Conservation (phyloP, 2,329 filamentous ascomycete genomes). For the Neonectria coccinea region DNA sequence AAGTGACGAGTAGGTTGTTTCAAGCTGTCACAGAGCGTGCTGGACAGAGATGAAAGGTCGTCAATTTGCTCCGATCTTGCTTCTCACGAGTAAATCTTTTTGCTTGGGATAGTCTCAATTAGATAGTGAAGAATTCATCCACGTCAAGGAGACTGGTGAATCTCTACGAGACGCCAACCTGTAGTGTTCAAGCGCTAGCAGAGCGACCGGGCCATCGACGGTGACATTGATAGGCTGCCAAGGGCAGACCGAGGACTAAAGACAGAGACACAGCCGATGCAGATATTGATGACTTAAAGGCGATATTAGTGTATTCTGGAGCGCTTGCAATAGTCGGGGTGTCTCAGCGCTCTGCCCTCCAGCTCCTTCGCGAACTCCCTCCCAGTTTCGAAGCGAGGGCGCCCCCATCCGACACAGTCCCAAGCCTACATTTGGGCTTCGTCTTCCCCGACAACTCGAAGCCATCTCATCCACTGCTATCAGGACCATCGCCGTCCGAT, state of each 20-base stretch:
- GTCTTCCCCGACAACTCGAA: not conserved
- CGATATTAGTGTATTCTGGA: not conserved
- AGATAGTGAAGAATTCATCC: not conserved
- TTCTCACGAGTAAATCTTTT: not conserved
- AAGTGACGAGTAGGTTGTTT: not conserved
- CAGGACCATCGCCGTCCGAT: not conserved
- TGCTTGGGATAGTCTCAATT: not conserved
- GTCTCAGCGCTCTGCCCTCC: not conserved
- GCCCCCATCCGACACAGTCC: not conserved
- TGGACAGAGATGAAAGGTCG: not conserved
- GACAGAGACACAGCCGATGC: too few relatives aligned
- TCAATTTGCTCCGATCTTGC: not conserved
- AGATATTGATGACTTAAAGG: not conserved
- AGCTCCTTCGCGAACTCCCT: not conserved
- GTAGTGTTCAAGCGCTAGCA: too few relatives aligned
- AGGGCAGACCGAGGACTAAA: not conserved
- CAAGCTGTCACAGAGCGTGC: not conserved
- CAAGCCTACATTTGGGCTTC: not conserved
- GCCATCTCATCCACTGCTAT: not conserved
- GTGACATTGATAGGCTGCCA: too few relatives aligned
- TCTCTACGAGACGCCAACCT: too few relatives aligned
- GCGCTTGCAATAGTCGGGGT: not conserved
- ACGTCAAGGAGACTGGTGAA: not conserved
- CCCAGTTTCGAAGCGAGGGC: not conserved
- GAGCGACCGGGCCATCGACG: too few relatives aligned